Conservation (phyloP, 2,329 filamentous ascomycete genomes). For the Xylaria sp. region DNA sequence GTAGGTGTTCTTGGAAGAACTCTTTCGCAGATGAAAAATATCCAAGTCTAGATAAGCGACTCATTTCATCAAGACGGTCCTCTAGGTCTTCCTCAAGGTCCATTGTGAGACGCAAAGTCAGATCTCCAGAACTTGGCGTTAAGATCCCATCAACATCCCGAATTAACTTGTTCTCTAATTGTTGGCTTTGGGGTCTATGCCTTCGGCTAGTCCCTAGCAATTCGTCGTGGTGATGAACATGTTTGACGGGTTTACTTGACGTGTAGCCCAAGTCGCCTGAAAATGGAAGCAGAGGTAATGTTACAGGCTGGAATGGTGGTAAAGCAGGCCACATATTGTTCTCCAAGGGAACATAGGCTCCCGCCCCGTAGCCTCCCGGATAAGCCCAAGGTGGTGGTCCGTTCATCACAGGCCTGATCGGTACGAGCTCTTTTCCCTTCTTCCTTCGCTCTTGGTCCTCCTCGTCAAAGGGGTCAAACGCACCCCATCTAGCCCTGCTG, state of each 20-base stretch:
- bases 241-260: conserved; percentile 6
- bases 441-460: conserved; percentile 32
- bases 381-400: conserved; percentile 19
- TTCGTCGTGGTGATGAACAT: conserved; percentile 23
- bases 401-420: conserved; percentile 8
- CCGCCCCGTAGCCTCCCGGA: conserved; percentile 18
- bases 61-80: conserved; percentile 42
- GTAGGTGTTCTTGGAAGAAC: conserved; percentile 40
- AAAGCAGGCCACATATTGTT: conserved; percentile 10
- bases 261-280: neutral
- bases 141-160: conserved; percentile 32
- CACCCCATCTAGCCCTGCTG: conserved; percentile 19
- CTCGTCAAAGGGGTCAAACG: conserved; percentile 27
- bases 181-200: neutral
- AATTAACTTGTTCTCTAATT: conserved; percentile 17
- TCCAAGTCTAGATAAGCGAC: conserved; percentile 43
- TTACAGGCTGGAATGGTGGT: conserved; percentile 13
- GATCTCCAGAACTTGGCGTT: conserved; percentile 34
- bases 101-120: conserved; percentile 41
- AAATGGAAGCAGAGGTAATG: conserved; percentile 4
- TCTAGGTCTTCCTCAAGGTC: conserved; percentile 43
- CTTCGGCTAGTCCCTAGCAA: neutral
- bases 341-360: conserved; percentile 10
- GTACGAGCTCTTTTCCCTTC: conserved; percentile 35
- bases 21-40: conserved; percentile 39